Conservation (phyloP, 495 filamentous ascomycete species). For the Penicillium coffeae region DNA sequence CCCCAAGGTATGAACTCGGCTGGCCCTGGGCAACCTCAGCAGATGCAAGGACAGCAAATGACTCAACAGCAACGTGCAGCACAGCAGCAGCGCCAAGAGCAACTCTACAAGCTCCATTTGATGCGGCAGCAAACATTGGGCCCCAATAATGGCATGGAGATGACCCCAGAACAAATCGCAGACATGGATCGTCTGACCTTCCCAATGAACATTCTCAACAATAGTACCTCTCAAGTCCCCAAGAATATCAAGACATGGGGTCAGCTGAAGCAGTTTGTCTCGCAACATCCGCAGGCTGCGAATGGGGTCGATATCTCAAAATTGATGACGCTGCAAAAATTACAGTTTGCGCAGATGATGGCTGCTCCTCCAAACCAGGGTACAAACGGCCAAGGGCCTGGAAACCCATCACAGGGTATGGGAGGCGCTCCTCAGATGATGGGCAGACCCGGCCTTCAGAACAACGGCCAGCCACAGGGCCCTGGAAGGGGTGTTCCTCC, state of each 20-base stretch:
- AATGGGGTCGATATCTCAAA: conserved; percentile 39
- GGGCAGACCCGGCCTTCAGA: conserved; percentile 32
- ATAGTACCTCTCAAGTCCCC: conserved; percentile 41
- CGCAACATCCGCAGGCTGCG: conserved; percentile 43
- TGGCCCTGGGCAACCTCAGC: conserved; percentile 28
- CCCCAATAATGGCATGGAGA: conserved; percentile 33
- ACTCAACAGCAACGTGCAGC: conserved; percentile 31
- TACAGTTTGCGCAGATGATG: conserved; percentile 48
- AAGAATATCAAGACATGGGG: conserved; percentile 66
- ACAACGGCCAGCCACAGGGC: conserved; percentile 24
- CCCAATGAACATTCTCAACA: conserved; percentile 37
- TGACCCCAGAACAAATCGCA: conserved; percentile 41
- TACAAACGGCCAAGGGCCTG: conserved; percentile 24
- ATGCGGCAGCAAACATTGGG: conserved; percentile 28
- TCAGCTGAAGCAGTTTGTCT: conserved; percentile 62
- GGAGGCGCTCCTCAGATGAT: conserved; percentile 30
- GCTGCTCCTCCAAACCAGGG: conserved; percentile 25
- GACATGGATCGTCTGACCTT: conserved; percentile 47
- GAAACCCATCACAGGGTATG: conserved; percentile 19
- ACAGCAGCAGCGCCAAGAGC: conserved; percentile 33
- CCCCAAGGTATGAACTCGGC: conserved; percentile 32
- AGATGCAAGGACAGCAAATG: conserved; percentile 35
- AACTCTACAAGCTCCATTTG: conserved; percentile 33
- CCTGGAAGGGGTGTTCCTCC: conserved; percentile 13
- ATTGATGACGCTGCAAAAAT: conserved; percentile 49